phyloP scores from a whole-genome alignment of 2,329 filamentous ascomycete species.

The Aureobasidium sp. region DNA sequence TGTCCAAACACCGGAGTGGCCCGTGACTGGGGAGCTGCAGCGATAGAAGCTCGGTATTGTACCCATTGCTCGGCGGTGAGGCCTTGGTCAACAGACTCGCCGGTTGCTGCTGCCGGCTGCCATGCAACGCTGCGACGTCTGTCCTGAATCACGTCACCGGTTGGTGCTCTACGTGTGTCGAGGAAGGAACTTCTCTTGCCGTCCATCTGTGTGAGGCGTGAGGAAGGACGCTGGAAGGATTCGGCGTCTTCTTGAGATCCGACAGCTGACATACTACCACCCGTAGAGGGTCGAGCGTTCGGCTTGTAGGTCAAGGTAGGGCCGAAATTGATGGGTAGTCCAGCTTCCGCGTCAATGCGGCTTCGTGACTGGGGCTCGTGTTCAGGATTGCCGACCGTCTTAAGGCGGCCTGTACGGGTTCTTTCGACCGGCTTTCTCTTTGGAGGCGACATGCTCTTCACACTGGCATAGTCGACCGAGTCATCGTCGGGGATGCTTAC shows the following conservation, averaged over 20 bases:
- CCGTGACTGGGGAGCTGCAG: conserved; percentile 36
- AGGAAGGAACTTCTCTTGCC: conserved; percentile 29
- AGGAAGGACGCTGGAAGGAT: conserved; percentile 13
- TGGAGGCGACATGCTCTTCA: conserved; percentile 36
- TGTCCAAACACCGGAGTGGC: conserved; percentile 15
- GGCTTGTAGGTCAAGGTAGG: conserved; percentile 66
- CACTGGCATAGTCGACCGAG: conserved; percentile 70
- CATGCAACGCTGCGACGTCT: conserved; percentile 63
- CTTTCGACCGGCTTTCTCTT: conserved; percentile 51
- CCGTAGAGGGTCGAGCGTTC: conserved; percentile 48
- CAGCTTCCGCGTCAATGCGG: conserved; percentile 26
- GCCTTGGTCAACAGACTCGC: conserved; percentile 41
- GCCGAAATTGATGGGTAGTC: conserved; percentile 78
- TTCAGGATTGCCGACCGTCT: conserved; percentile 59
- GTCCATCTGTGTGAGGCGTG: conserved; percentile 2
- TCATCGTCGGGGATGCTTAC: conserved; percentile 56
- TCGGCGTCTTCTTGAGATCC: not conserved
- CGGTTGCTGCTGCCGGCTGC: conserved; percentile 61
- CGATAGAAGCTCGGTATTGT: conserved; percentile 60
- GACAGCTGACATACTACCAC: conserved; percentile 28
- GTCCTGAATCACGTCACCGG: conserved; percentile 34
- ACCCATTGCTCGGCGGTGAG: conserved; percentile 79
- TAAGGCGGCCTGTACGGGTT: conserved; percentile 72
- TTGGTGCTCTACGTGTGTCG: conserved; percentile 23
- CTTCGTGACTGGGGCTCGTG: conserved; percentile 40